Conservation (phyloP, 2,329 filamentous ascomycete species). For the Aspergillus brunneoviolaceus region DNA sequence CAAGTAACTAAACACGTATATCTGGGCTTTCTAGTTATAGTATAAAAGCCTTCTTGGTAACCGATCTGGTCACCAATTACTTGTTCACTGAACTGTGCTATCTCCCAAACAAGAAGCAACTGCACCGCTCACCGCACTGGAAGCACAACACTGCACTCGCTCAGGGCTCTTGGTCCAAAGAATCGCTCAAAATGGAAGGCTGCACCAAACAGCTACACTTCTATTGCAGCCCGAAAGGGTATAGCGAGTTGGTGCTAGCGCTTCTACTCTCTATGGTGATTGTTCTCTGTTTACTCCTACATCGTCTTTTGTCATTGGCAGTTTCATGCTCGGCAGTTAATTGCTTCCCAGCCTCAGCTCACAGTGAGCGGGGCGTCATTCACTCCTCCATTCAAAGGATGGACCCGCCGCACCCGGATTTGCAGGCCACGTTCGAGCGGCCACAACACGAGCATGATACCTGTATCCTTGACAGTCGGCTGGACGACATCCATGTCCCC, state of each 20-base stretch:
- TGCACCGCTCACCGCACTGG: not conserved
- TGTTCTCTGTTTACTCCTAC: not conserved
- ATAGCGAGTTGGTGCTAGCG: not conserved
- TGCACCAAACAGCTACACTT: not conserved
- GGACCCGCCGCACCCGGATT: not conserved
- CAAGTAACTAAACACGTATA: too few species aligned
- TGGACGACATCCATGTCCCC: constrained; percentile 21
- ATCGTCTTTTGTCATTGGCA: not conserved
- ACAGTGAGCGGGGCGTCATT: not conserved
- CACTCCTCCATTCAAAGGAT: not conserved
- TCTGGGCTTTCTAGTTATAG: too few species aligned
- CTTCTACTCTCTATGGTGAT: not conserved
- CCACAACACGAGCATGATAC: not conserved
- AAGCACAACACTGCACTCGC: not conserved
- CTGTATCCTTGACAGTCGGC: constrained; percentile 16
- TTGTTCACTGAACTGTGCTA: too few species aligned
- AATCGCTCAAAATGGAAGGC: constrained; percentile 20
- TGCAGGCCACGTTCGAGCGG: not conserved
- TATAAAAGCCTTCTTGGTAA: too few species aligned
- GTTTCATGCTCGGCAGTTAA: not conserved
- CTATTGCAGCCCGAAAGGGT: not conserved
- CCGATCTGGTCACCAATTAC: too few species aligned
- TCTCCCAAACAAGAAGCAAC: too few species aligned
- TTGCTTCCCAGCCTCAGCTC: not conserved
- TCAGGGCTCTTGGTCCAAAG: not conserved